Conservation (phyloP, 2,329 filamentous ascomycete genomes). For the Scytalidium sp. region DNA sequence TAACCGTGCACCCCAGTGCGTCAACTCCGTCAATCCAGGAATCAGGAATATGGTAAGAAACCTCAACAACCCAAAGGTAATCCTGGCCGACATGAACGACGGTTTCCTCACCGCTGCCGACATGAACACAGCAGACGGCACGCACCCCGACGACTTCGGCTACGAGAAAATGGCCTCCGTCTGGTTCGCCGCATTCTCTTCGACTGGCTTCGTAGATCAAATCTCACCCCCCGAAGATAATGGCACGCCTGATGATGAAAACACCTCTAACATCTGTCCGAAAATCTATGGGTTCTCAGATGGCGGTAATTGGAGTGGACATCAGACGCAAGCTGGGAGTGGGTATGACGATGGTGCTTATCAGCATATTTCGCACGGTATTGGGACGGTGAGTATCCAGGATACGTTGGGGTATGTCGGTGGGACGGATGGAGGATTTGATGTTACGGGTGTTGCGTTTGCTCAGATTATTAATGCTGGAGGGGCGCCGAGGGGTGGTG, state of each 20-base stretch:
- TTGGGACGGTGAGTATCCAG: neutral
- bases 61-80: neutral
- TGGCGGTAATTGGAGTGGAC: conserved; percentile 8
- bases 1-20: neutral
- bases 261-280: neutral
- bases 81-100: neutral
- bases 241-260: neutral
- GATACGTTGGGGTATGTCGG: neutral
- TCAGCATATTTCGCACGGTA: conserved; percentile 11
- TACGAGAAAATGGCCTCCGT: conserved; percentile 19
- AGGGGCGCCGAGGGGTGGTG: neutral
- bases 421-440: neutral
- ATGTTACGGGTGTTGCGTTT: neutral
- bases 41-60: neutral
- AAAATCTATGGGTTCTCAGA: neutral
- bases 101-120: neutral
- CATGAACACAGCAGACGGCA: conserved; percentile 9
- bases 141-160: conserved; percentile 18
- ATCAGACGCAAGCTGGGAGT: conserved; percentile 24
- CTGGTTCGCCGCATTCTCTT: conserved; percentile 5
- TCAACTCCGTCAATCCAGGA: neutral
- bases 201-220: neutral
- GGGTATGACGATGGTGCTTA: conserved; percentile 29
- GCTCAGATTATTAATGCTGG: neutral
- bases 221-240: neutral